These are phyloP conservation scores for Saturnispora dispora DNA, from an alignment of 805 yeast genomes.

Conservation along the genomic window DNA sequence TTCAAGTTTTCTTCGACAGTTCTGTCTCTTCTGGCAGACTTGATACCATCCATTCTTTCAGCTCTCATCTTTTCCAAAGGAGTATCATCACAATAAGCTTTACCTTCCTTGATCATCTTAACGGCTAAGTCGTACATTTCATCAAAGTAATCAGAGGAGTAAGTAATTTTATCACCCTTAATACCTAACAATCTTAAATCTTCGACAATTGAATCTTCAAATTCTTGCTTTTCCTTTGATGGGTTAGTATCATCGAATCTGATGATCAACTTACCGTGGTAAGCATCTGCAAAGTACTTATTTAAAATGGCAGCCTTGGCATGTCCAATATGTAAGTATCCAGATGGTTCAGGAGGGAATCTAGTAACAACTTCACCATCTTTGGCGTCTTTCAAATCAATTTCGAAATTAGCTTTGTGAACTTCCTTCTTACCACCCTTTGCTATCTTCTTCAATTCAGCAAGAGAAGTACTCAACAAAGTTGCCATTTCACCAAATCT, in stretches of 20 bases:
- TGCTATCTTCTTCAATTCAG: slow-evolving; percentile 64
- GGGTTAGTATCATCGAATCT: slow-evolving; percentile 99
- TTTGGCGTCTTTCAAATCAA: slow-evolving; percentile 83
- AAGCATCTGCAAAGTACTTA: slow-evolving; percentile 91
- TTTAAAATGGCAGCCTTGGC: slow-evolving; percentile 97
- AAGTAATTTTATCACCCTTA: slow-evolving; percentile 81
- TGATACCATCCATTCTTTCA: slow-evolving; percentile 96
- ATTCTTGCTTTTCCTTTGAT: slow-evolving; percentile 89
- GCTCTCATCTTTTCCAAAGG: slow-evolving; percentile 93
- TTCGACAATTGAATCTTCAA: slow-evolving; percentile 87
- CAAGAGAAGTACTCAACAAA: slow-evolving; percentile 54
- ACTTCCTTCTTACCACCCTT: slow-evolving; percentile 73
- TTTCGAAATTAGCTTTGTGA: slow-evolving; percentile 92
- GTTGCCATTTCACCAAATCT: slow-evolving; percentile 65
- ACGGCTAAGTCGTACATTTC: slow-evolving; percentile 82
- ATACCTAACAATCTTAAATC: slow-evolving; percentile 87
- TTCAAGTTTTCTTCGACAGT: slow-evolving; percentile 84
- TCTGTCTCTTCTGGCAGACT: slow-evolving; percentile 87
- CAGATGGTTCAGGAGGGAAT: slow-evolving; percentile 99
- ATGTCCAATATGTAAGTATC: slow-evolving; percentile 97
- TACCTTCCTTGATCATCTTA: slow-evolving; percentile 85
- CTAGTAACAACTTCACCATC: slow-evolving; percentile 96
- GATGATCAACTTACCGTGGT: slow-evolving; percentile 92
- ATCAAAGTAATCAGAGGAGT: slow-evolving; percentile 90
- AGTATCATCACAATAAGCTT: slow-evolving; percentile 97